Evolutionary conservation across 164 flowering plant genomes (phyloP), one percentile per base, ranked within the genome.

Genomic region (Dillenia turbinata): DNA sequence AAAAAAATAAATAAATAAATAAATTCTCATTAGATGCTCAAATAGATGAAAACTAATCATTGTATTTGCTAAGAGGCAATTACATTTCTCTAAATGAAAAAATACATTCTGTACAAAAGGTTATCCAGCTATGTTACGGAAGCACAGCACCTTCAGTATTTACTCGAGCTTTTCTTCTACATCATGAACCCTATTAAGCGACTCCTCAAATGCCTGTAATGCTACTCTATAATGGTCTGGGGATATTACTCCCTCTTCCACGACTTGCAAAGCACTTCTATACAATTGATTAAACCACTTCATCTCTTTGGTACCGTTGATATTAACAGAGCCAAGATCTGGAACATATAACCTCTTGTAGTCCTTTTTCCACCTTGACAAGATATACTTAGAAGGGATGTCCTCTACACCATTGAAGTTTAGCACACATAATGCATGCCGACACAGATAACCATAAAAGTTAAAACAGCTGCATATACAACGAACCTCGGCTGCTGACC

Each of bases 381-480:
- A 68, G 44, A 83, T 74, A 68, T 83, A 83, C 22, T 65, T 80
- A 52, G 79, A 12, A 33, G 83, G 83, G 19, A 83, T 74, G 66
- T 81, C 87, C 55, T 75, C 79, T 40, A 81, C 49, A 43, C 81
- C 81, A 58, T 79, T 81, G 49, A 75, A 75, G 62, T 69, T 73
- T 16, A 83, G 83, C 13, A 83, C 83, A 12, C 66, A 56, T 5
- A 80, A 54, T 0, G 82, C 75, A 60, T 83, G 87, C 33, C 87
- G 57, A 64, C 87, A 83, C 24, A 83, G 49, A 64, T 76, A 78
- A 12, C 87, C 87, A 50, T 66, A 71, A 26, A 75, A 77, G 63
- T 81, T 79, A 56, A 79, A 81, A 54, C 77, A 66, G n/a, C 80
- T 70, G 65, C 87, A 83, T 8, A 77, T 49, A 63, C 87, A 83